A percentile compares a stretch with the other conserved stretches of the same genome.
These are phyloP conservation scores for Aspergillus hancockii DNA, from an alignment of 495 filamentous ascomycete species.

Conservation along the genomic window DNA sequence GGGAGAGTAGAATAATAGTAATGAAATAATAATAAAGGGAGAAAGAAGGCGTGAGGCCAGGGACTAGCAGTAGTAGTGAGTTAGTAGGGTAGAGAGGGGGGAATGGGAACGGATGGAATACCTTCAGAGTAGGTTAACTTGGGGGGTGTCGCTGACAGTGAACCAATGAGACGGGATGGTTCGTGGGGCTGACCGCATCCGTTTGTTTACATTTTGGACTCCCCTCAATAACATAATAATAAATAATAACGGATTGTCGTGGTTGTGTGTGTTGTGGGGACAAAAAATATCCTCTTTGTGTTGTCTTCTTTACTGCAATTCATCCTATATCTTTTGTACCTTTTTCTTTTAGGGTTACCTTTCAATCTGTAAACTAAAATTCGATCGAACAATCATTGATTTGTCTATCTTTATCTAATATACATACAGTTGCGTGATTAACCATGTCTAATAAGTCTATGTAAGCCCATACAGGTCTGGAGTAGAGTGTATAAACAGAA, in stretches of 20 bases:
- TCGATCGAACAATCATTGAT: neutral
- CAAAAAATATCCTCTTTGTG: neutral
- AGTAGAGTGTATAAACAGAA: slow-evolving; percentile 6
- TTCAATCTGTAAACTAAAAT: neutral
- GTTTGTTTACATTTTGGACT: slow-evolving; percentile 28
- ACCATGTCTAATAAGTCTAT: slow-evolving; percentile 20
- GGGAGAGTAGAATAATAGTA: neutral
- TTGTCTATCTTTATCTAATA: slow-evolving; percentile 3
- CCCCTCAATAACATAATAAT: no score
- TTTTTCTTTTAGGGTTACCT: slow-evolving; percentile 3
- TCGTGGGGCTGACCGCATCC: slow-evolving; percentile 19
- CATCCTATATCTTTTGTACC: neutral
- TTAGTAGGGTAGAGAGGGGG: neutral
- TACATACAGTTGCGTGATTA: slow-evolving; percentile 3
- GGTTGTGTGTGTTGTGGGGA: neutral
- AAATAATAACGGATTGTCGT: neutral
- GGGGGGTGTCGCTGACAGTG: neutral
- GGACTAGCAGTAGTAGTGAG: no score
- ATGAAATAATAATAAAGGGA: no score
- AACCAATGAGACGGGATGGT: slow-evolving; percentile 7
- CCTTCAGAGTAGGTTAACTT: no score
- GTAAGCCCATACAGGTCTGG: slow-evolving; percentile 14
- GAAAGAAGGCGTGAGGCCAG: no score
- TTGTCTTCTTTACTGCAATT: neutral
- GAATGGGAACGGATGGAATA: slow-evolving; percentile 6